These are phyloP conservation scores for Inga leiocalycina DNA, from an alignment of 306 rosid genomes.

Conservation along the genomic window DNA sequence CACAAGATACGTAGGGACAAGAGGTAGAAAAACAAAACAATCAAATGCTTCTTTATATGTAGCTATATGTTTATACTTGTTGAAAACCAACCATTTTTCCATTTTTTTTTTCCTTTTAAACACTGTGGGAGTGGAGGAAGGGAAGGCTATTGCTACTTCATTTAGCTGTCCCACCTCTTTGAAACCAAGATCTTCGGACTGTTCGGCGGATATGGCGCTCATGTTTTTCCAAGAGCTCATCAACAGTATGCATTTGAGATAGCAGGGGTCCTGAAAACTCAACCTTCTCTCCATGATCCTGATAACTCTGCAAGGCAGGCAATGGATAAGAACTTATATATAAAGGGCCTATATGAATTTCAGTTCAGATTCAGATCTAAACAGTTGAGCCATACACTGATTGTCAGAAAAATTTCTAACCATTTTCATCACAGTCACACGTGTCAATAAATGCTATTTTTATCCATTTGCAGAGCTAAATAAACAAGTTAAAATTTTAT, in stretches of 20 bases:
- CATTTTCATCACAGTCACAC: conserved; percentile 8
- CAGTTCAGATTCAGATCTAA: conserved; percentile 15
- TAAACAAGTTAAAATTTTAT: background rate
- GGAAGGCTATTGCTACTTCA: background rate
- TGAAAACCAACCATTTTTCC: background rate
- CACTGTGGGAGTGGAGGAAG: background rate
- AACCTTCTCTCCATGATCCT: conserved; percentile 78
- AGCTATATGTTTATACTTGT: background rate
- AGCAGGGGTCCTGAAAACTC: conserved; percentile 93
- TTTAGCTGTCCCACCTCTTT: conserved; percentile 58
- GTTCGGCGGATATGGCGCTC: conserved; percentile 85
- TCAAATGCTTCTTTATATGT: conserved; percentile 8
- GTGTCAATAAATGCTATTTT: background rate
- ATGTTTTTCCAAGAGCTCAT: conserved; percentile 79
- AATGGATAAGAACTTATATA: conserved; percentile 15
- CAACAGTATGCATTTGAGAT: conserved; percentile 77
- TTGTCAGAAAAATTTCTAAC: background rate
- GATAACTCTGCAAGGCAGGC: conserved; percentile 56
- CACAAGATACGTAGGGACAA: conserved; percentile 1
- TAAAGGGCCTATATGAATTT: background rate
- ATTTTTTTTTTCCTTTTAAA: background rate
- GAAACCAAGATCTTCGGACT: conserved; percentile 86
- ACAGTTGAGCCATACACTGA: background rate
- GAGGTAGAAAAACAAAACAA: background rate
- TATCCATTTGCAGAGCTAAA: conserved; percentile 16